Conservation (phyloP, 495 filamentous ascomycete genomes). For the Penicillium herquei region DNA sequence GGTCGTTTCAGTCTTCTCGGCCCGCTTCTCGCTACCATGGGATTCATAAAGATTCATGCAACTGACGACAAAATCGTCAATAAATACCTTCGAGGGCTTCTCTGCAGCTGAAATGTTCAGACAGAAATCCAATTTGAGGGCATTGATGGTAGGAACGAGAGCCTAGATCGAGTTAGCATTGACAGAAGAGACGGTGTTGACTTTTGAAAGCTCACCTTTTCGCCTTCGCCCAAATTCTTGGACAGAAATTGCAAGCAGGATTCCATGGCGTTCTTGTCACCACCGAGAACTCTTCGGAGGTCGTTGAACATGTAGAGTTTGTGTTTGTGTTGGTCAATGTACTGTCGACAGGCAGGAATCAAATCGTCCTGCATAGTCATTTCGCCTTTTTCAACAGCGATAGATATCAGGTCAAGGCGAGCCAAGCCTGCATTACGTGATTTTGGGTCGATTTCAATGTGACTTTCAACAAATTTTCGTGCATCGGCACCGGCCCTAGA, state of each 20-base stretch:
- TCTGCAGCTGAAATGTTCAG: conserved; percentile 42
- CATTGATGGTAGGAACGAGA: conserved; percentile 48
- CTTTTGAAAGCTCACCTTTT: conserved; percentile 28
- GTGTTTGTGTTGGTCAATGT: conserved; percentile 47
- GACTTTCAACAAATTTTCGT: conserved; percentile 33
- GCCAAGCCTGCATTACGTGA: conserved; percentile 52
- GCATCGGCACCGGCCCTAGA: conserved; percentile 32
- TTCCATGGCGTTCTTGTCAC: conserved; percentile 34
- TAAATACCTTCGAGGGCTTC: conserved; percentile 26
- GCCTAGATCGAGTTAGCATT: conserved; percentile 12
- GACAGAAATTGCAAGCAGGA: conserved; percentile 39
- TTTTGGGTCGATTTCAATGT: conserved; percentile 34
- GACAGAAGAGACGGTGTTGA: neutral
- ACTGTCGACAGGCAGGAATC: conserved; percentile 42
- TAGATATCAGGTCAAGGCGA: conserved; percentile 27
- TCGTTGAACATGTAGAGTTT: conserved; percentile 58
- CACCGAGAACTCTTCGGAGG: conserved; percentile 41
- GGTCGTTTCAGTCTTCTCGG: conserved; percentile 5
- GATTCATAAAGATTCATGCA: conserved; percentile 48
- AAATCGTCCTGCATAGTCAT: conserved; percentile 31
- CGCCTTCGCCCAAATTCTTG: conserved; percentile 22
- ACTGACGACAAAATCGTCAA: conserved; percentile 45
- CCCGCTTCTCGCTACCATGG: conserved; percentile 6
- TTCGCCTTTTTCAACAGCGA: conserved; percentile 28
- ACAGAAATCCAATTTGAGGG: conserved; percentile 57